Base-by-base conservation (phyloP, 495 filamentous ascomycete species). In the Penicillium ucsense region DNA sequence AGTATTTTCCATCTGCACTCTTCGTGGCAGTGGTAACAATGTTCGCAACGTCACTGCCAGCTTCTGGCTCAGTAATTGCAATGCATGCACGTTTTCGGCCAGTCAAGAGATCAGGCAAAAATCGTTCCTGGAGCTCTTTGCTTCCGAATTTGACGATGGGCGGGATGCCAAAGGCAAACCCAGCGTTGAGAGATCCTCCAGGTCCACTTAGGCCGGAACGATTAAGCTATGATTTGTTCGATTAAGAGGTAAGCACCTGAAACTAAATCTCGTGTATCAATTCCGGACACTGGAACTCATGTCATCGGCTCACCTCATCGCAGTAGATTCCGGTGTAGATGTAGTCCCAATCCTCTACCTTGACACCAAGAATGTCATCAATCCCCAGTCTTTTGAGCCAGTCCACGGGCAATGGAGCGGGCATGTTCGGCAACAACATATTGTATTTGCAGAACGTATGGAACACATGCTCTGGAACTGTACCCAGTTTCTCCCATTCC, bases 281-380 rank as follows among this genome's bases (percentile, higher is more conserved):
- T 9, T 3, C 8, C 6, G 3, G 3, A 5, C 5, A 38, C 12
- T 4, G 5, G 4, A 32, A 45, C 54, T 46, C 20, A 20, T 20
- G 2, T 20, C 20, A 20, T 20, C 20, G 20, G 20, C 20, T 20
- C 35, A 76, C 70, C 70, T 86, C 85, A 47, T 89, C 85, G 8
- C 51, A 54, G 51, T 81, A 86, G 38, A 89, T 87, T 44, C 80
- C 65, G 3, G 75, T 79, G 50, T 88, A 83, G 29, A 87, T 62
- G 52, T 85, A 85, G 53, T 86, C 84, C 65, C 81, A 88, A 7
- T 88, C 82, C 54, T 86, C 83, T 5, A 88, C 80, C 51, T 79
- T 80, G 27, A 87, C 70, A n/a, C 81, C 83, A 1, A 81, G 65
- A 8, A 88, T 74, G 47, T 82, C 75, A 45, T 79, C 63, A 40